Percentiles rank a stretch among this genome's conserved stretches.
Conservation (phyloP, 805 yeast genomes). For the Candida parachauliodes region DNA sequence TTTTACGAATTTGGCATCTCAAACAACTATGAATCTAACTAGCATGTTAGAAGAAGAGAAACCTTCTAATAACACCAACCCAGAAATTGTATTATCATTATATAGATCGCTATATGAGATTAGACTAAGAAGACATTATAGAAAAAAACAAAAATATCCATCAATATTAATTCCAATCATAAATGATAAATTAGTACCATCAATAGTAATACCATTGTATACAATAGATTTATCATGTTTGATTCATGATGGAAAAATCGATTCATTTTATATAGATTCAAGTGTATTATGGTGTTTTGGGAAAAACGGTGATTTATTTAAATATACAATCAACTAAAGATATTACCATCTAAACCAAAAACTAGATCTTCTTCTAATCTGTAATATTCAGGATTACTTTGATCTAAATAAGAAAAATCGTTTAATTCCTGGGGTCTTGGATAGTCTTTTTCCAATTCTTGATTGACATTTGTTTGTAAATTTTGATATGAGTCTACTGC, state of each 20-base stretch:
- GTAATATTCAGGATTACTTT: slow-evolving; percentile 23
- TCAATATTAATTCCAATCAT: slow-evolving; percentile 35
- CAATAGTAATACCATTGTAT: slow-evolving; percentile 34
- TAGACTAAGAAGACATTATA: slow-evolving; percentile 32
- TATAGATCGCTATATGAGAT: slow-evolving; percentile 34
- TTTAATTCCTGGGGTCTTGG: slow-evolving; percentile 45
- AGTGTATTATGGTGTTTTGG: slow-evolving; percentile 35
- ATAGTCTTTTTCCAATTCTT: slow-evolving; percentile 6
- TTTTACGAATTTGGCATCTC: slow-evolving; percentile 4
- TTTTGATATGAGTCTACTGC: slow-evolving; percentile 6
- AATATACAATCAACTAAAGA: slow-evolving; percentile 16
- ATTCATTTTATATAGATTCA: slow-evolving; percentile 27
- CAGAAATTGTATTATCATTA: slow-evolving; percentile 26
- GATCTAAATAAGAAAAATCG: slow-evolving; percentile 27
- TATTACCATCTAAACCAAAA: slow-evolving; percentile 40
- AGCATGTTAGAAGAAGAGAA: slow-evolving; percentile 14
- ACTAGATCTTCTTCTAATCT: slow-evolving; percentile 43
- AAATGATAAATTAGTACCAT: slow-evolving; percentile 35
- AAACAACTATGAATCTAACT: slow-evolving; percentile 21
- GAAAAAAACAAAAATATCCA: slow-evolving; percentile 14
- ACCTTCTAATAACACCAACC: slow-evolving; percentile 12
- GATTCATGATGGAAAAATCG: slow-evolving; percentile 33
- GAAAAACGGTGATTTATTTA: slow-evolving; percentile 39
- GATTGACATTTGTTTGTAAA: slow-evolving; percentile 14
- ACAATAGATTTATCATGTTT: slow-evolving; percentile 30